These are phyloP conservation scores for Dichotomocladium elegans DNA, from an alignment of 371 early-diverging fungal genomes.

Conservation along the genomic window DNA sequence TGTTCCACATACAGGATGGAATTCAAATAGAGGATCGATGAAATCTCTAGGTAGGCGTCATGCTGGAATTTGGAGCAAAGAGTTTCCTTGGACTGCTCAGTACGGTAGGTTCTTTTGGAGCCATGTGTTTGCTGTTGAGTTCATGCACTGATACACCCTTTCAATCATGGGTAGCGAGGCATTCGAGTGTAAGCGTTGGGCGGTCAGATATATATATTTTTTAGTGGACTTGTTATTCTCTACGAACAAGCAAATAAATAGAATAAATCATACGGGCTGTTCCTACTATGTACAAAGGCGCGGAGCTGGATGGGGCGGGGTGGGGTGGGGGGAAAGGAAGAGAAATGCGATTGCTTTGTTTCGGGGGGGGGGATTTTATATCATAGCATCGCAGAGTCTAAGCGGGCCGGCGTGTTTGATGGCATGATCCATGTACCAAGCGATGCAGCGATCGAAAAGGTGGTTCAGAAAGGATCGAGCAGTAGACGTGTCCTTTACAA, in stretches of 20 bases:
- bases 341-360: background rate
- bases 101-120: conserved; percentile 24
- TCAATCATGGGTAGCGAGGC: conserved; percentile 7
- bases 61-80: conserved; percentile 44
- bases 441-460: conserved; percentile 7
- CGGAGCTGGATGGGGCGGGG: background rate
- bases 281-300: background rate
- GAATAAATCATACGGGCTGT: background rate
- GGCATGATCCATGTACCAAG: conserved; percentile 8
- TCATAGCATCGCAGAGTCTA: background rate
- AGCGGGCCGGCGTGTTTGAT: conserved; percentile 1
- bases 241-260: background rate
- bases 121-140: background rate
- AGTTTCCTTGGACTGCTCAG: conserved; percentile 31
- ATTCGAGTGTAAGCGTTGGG: conserved; percentile 11
- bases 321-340: no score
- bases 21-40: background rate
- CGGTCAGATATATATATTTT: no score
- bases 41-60: conserved; percentile 29
- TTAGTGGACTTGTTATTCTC: background rate
- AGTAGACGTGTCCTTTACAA: conserved; percentile 5
- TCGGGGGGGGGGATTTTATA: background rate
- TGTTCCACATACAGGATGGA: background rate
- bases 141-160: background rate
- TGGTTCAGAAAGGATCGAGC: conserved; percentile 4